Evolutionary conservation across 2,329 filamentous ascomycete species (phyloP).

Genomic region (Fusarium incarnatum): DNA sequence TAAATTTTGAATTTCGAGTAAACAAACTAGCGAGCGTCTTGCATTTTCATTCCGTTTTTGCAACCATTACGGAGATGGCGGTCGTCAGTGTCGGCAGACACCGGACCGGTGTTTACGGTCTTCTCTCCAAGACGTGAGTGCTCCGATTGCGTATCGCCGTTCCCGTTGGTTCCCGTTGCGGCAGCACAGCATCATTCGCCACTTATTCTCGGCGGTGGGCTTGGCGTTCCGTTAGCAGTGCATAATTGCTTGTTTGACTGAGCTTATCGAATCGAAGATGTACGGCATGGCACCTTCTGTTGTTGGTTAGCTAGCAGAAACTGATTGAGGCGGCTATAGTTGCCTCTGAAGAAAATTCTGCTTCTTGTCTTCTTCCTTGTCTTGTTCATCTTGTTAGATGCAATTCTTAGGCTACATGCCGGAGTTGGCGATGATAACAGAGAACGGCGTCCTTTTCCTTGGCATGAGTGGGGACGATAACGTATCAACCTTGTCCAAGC

Average conservation of each 20-base stretch:
- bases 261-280: slow-evolving; percentile 21
- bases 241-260: slow-evolving; percentile 22
- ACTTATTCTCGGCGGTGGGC: slow-evolving; percentile 23
- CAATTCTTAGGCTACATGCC: slow-evolving; percentile 6
- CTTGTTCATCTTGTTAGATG: not conserved
- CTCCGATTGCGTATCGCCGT: slow-evolving; percentile 9
- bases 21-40: slow-evolving; percentile 10
- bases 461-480: slow-evolving; percentile 11
- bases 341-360: slow-evolving; percentile 8
- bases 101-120: slow-evolving; percentile 22
- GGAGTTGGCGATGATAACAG: slow-evolving; percentile 22
- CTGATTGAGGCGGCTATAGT: slow-evolving; percentile 17
- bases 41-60: slow-evolving; percentile 11
- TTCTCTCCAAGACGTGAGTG: slow-evolving; percentile 7
- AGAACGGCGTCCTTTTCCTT: not conserved
- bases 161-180: slow-evolving; percentile 32
- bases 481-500: slow-evolving; percentile 19
- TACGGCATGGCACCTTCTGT: slow-evolving; percentile 16
- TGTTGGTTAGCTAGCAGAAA: slow-evolving; percentile 15
- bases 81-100: slow-evolving; percentile 27
- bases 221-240: slow-evolving; percentile 29
- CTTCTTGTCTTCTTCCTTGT: not conserved
- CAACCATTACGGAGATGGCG: slow-evolving; percentile 27
- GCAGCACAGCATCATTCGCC: slow-evolving; percentile 27
- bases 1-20: not conserved